These are phyloP conservation scores for Beta lomatogona DNA, from an alignment of 179 eudicot genomes.

Conservation along the genomic window DNA sequence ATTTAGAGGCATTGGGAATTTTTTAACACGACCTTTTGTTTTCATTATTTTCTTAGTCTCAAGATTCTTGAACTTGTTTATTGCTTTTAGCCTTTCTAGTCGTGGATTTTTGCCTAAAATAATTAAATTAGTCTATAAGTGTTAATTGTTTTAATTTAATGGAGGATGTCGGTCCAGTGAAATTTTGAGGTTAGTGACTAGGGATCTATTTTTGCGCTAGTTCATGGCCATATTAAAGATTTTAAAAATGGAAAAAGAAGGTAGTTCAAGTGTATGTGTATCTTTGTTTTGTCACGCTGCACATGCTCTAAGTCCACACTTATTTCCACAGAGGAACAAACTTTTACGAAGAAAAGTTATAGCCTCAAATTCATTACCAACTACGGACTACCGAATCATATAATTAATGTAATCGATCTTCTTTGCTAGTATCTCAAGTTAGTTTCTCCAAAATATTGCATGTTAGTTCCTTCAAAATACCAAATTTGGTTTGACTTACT, in stretches of 20 bases:
- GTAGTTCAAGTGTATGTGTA: not conserved
- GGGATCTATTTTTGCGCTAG: not conserved
- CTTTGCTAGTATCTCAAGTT: too few relatives aligned
- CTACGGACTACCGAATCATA: too few relatives aligned
- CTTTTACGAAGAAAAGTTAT: not conserved
- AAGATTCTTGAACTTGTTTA: constrained; percentile 11
- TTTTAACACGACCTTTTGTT: not conserved
- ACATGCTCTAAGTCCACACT: constrained; percentile 15
- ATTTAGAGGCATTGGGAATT: not conserved
- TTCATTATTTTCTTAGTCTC: not conserved
- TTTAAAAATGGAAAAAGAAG: too few relatives aligned
- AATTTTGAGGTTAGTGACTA: not conserved
- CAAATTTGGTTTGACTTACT: too few relatives aligned
- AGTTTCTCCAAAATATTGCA: too few relatives aligned
- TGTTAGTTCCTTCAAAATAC: too few relatives aligned
- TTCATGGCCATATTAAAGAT: not conserved
- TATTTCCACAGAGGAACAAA: not conserved
- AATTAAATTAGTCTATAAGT: not conserved
- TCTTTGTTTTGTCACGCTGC: constrained; percentile 6
- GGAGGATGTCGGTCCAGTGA: constrained; percentile 17
- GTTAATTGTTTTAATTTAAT: not conserved
- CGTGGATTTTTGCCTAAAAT: not conserved
- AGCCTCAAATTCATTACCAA: not conserved
- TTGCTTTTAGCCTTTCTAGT: constrained; percentile 7
- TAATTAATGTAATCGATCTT: too few relatives aligned